These are phyloP conservation scores for Raphanus sativus DNA, from an alignment of 345 rosid species.

Conservation along the genomic window DNA sequence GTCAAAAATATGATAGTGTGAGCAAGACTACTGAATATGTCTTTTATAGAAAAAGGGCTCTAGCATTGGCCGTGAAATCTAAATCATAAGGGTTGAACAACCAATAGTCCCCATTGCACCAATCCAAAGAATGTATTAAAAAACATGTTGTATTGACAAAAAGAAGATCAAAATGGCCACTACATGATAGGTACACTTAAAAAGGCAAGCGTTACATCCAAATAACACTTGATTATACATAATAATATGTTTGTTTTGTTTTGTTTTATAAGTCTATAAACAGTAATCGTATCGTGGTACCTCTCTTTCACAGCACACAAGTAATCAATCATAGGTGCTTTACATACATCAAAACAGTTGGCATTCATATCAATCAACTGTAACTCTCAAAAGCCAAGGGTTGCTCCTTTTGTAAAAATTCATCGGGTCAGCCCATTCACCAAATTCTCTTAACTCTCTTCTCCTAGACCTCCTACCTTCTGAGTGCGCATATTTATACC, in stretches of 20 bases:
- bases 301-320: too few species aligned
- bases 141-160: neutral
- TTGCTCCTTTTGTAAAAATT: too few species aligned
- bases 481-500: conserved; percentile 64
- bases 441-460: conserved; percentile 47
- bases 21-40: conserved; percentile 3
- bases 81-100: neutral
- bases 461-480: conserved; percentile 74
- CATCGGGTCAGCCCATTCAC: too few species aligned
- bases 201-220: neutral
- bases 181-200: conserved; percentile 1
- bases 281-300: too few species aligned
- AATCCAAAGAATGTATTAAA: neutral
- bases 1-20: neutral
- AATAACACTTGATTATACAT: too few species aligned
- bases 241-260: too few species aligned
- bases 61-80: neutral
- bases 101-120: neutral
- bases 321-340: too few species aligned
- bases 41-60: neutral
- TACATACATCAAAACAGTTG: too few species aligned
- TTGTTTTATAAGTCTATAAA: too few species aligned
- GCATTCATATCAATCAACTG: too few species aligned
- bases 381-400: too few species aligned
- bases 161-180: conserved; percentile 15